Base-by-base conservation (phyloP, 1,139 yeast species). In the Pichia inconspicua region DNA sequence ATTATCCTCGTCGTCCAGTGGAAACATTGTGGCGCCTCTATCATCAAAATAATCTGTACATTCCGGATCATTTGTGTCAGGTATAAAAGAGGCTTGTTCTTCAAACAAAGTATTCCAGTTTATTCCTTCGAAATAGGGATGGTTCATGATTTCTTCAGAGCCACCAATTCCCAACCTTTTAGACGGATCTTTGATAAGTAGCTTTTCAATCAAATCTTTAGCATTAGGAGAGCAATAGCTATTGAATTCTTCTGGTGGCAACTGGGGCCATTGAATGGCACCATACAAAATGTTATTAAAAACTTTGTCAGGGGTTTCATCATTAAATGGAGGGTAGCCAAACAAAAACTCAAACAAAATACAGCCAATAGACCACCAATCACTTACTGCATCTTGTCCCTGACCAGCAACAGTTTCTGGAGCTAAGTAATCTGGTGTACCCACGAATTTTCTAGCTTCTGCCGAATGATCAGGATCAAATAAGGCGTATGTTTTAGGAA, bases 331-430 rank as follows among this genome's bases (percentile, higher is more conserved):
- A 0, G 98, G 97, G 61, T 82, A 86, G 0, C 98, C 98, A 64
- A 86, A 86, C 46, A 89, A 67, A 60, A 92, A 84, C 66, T 94
- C 99, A 69, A 92, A 94, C 48, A 90, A 67, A 50, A 94, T 89
- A 66, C 97, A 92, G 0, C 99, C 99, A 42, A 90, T 77, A 1
- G 97, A 87, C 98, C 98, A 94, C 98, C 98, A 94, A 70, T 94
- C 99, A 37, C 95, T 82, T 41, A 84, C 78, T 57, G 83, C 92
- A 54, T 83, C 88, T 63, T 92, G 97, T 0, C 88, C 87, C 7
- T 75, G 73, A 32, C 97, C 97, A 43, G 77, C 72, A 54, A 94
- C 88, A 0, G 97, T 90, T 62, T 94, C 99, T 0, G 99, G 99
- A 0, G 99, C 95, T 40, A 94, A 74, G 65, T 94, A 94, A 63